Evolutionary conservation across 2,329 filamentous ascomycete species (phyloP).

Genomic region (Talaromyces verruculosus): DNA sequence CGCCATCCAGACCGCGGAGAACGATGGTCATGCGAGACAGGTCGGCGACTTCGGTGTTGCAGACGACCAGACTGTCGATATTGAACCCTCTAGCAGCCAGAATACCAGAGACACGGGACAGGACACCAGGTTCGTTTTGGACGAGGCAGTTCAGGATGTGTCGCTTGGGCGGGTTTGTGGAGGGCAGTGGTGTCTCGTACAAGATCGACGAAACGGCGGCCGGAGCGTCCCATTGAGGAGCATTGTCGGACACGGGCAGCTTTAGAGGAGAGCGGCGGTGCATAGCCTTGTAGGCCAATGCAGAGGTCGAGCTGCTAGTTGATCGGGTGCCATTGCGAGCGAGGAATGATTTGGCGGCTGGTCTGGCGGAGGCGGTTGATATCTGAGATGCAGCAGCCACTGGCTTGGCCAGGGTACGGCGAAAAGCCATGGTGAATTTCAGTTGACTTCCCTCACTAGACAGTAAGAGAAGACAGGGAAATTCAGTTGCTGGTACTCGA

Average conservation of each 20-base stretch:
- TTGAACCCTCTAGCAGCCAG: conserved; percentile 96
- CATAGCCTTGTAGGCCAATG: conserved; percentile 94
- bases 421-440: conserved; percentile 39
- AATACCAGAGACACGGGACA: conserved; percentile 95
- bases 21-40: conserved; percentile 99
- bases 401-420: conserved; percentile 38
- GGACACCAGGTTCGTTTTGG: conserved; percentile 96
- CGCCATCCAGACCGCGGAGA: conserved; percentile 90
- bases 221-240: conserved; percentile 81
- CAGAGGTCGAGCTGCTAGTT: conserved; percentile 72
- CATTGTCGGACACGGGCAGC: conserved; percentile 72
- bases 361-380: conserved; percentile 28
- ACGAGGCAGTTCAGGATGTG: conserved; percentile 98
- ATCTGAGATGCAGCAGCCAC: conserved; percentile 23
- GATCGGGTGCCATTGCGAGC: conserved; percentile 26
- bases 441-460: background rate
- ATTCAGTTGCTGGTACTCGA: conserved; percentile 12
- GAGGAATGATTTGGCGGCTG: background rate
- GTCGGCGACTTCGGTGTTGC: conserved; percentile 95
- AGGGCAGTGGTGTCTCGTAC: conserved; percentile 92
- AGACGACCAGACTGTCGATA: conserved; percentile 97
- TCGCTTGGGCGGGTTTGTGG: conserved; percentile 79
- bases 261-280: conserved; percentile 85
- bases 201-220: conserved; percentile 97
- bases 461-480: conserved; percentile 12